Evolutionary conservation across 2,329 filamentous ascomycete species (phyloP).

Genomic region (Botrytis elliptica): DNA sequence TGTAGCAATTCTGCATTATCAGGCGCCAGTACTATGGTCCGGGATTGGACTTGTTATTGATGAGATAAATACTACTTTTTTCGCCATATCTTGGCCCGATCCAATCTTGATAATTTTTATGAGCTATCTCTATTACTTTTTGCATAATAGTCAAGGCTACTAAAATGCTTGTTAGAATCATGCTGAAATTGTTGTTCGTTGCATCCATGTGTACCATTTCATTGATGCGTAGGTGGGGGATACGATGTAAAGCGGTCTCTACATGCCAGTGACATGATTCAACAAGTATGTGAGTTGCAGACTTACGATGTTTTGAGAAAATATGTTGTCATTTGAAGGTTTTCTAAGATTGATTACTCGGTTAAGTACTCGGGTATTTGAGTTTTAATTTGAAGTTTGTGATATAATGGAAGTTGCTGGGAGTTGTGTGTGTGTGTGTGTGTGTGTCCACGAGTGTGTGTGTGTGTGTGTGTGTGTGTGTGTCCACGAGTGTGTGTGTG

Average conservation of each 20-base stretch:
- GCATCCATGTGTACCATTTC: background rate
- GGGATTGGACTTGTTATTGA: slow-evolving; percentile 9
- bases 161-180: background rate
- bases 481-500: no score
- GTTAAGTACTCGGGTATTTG: no score
- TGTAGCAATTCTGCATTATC: slow-evolving; percentile 14
- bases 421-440: no score
- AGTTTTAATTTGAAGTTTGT: no score
- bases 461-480: no score
- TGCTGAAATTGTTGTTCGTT: background rate
- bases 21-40: slow-evolving; percentile 11
- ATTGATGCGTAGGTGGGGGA: background rate
- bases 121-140: background rate
- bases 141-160: background rate
- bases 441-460: no score
- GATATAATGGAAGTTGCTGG: no score
- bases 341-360: no score
- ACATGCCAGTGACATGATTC: background rate
- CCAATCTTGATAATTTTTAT: background rate
- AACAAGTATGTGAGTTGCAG: no score
- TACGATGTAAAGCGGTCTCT: background rate
- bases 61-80: slow-evolving; percentile 10
- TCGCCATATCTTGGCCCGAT: background rate
- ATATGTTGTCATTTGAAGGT: background rate
- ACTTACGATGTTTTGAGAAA: no score